Base-by-base conservation (phyloP, 2,329 filamentous ascomycete genomes). In the Lecanicillium sp. region DNA sequence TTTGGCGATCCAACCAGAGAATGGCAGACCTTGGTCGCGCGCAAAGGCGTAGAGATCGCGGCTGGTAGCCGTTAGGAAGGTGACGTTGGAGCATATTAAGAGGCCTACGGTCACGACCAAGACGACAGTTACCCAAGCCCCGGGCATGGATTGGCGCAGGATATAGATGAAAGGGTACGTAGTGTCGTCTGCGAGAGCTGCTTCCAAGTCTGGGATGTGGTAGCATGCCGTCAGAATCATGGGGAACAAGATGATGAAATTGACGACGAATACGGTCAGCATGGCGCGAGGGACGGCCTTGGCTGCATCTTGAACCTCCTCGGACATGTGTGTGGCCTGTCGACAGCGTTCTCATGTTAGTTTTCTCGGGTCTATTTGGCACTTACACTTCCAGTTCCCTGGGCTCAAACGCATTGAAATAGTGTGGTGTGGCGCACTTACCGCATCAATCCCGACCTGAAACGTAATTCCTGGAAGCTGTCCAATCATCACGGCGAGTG, bases 321-420 rank as follows among this genome's bases (percentile, higher is more conserved):
- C 46, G 17, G 44, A 40, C 39, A 48, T 43, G 42, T 46, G 44
- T 13, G 37, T 42, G 25, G 36, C 42, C 44, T 47, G 10, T n/a
- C n/a, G n/a, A n/a, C n/a, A n/a, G n/a, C n/a, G n/a, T n/a, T n/a
- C n/a, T n/a, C n/a, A n/a, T n/a, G n/a, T n/a, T n/a, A n/a, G n/a
- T n/a, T n/a, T n/a, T n/a, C n/a, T n/a, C n/a, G n/a, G n/a, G n/a
- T n/a, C n/a, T n/a, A n/a, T n/a, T n/a, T n/a, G n/a, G n/a, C n/a
- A n/a, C n/a, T n/a, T n/a, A n/a, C n/a, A n/a, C n/a, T n/a, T n/a
- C n/a, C n/a, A n/a, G n/a, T n/a, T n/a, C n/a, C n/a, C n/a, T n/a
- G n/a, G n/a, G n/a, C n/a, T n/a, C n/a, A n/a, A n/a, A n/a, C n/a
- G n/a, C n/a, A n/a, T n/a, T n/a, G n/a, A n/a, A n/a, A n/a, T n/a